Conservation (phyloP, 192 early-diverging fungal genomes). For the Coemansia sp. region DNA sequence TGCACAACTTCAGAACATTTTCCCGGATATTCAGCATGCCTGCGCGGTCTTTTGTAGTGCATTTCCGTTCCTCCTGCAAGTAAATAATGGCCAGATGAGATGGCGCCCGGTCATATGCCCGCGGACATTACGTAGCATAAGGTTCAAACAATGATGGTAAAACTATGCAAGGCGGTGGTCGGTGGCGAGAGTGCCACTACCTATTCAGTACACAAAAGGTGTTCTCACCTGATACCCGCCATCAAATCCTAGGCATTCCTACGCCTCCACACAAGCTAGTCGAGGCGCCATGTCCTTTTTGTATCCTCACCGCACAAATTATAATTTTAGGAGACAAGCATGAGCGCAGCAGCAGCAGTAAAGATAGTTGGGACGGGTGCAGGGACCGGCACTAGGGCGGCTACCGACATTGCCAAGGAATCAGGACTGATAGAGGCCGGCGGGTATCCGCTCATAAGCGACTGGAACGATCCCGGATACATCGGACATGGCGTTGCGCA, state of each 20-base stretch:
- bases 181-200: too few relatives aligned
- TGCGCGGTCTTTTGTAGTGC: not conserved
- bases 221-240: too few relatives aligned
- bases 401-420: slow-evolving; percentile 49
- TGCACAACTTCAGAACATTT: not conserved
- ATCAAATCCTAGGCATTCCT: too few relatives aligned
- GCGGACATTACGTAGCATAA: not conserved
- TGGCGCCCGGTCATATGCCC: not conserved
- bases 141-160: not conserved
- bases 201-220: too few relatives aligned
- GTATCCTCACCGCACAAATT: too few relatives aligned
- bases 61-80: not conserved
- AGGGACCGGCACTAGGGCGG: slow-evolving; percentile 41
- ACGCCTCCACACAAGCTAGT: too few relatives aligned
- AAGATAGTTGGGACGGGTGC: slow-evolving; percentile 47
- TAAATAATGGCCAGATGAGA: not conserved
- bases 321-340: too few relatives aligned
- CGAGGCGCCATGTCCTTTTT: too few relatives aligned
- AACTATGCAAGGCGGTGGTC: too few relatives aligned
- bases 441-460: slow-evolving; percentile 42
- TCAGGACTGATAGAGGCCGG: slow-evolving; percentile 36
- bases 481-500: slow-evolving; percentile 51
- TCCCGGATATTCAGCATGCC: not conserved
- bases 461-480: slow-evolving; percentile 47
- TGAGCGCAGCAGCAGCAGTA: slow-evolving; percentile 6